Percentiles rank a stretch among this genome's conserved stretches.
Evolutionary conservation across 2,329 filamentous ascomycete species (phyloP).

Genomic region (Verticillium zaregamsianum): DNA sequence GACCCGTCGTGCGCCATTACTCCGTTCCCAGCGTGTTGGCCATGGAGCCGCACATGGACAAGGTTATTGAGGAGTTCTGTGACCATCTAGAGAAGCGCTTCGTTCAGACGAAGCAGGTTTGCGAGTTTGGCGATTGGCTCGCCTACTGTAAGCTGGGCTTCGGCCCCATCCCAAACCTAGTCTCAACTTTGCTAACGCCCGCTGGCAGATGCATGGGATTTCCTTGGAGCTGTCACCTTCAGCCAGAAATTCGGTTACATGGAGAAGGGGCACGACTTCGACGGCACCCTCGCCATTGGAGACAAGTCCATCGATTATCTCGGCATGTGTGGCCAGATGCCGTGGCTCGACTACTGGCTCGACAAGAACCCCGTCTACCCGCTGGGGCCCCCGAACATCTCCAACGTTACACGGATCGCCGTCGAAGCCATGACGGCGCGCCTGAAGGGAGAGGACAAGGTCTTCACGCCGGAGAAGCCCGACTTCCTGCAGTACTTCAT

Average conservation of each 20-base stretch:
- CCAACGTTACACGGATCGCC: constrained; percentile 15
- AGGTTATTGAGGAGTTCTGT: constrained; percentile 23
- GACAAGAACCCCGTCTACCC: constrained; percentile 24
- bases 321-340: constrained; percentile 20
- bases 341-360: constrained; percentile 19
- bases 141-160: neutral
- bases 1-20: constrained; percentile 31
- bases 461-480: constrained; percentile 8
- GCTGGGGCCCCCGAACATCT: constrained; percentile 17
- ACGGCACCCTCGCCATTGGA: constrained; percentile 24
- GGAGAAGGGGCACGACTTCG: constrained; percentile 29
- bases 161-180: neutral
- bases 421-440: constrained; percentile 13
- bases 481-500: constrained; percentile 29
- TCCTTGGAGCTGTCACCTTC: constrained; percentile 35
- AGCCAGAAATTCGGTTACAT: constrained; percentile 37
- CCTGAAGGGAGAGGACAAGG: constrained; percentile 4
- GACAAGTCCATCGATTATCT: constrained; percentile 29
- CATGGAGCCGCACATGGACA: constrained; percentile 26
- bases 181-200: neutral
- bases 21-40: constrained; percentile 20
- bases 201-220: constrained; percentile 29
- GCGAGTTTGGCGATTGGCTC: constrained; percentile 13
- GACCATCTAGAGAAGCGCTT: constrained; percentile 23
- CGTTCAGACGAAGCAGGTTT: constrained; percentile 13